Evolutionary conservation across 2,329 filamentous ascomycete genomes (phyloP), one percentile per base, ranked within the genome.

Genomic region (Colletotrichum sp.): DNA sequence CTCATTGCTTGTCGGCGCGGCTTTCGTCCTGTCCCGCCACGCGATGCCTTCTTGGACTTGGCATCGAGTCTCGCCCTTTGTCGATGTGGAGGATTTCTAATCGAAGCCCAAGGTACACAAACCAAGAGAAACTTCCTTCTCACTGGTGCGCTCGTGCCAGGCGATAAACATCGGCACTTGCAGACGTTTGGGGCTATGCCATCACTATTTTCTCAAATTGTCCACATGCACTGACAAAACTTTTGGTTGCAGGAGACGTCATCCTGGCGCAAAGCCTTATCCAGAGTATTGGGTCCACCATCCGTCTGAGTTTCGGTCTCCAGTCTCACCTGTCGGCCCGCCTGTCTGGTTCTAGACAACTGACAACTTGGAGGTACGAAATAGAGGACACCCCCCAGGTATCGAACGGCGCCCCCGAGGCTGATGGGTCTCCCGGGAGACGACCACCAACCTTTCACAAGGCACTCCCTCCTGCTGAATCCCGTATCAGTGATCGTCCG

Each of bases 1-100:
- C 75, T 69, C 66, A 69, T 67, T 44, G 21, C 60, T 63, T 65
- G 52, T 76, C 71, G 66, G 71, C 52, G 60, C 52, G 71, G 75
- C 60, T 16, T 71, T 62, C 5, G 24, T 24, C n/a, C 67, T 39
- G 36, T 62, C 64, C 73, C 70, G 70, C 57, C 39, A 8, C 36
- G 26, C 70, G 57, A 76, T 76, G 4, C 44, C 57, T n/a, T 57
- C 26, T 59, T 68, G 32, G 64, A 73, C 28, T 32, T 44, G 39
- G 69, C 24, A 24, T 12, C 21, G n/a, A 52, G 6, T 67, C 55
- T 49, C 28, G 32, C 24, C 49, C 57, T 59, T 26, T 65, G 64
- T 49, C 64, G 28, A 65, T 52, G 15, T 60, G 57, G 7, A 44
- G 63, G 21, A 49, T 65, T 65, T 60, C 59, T 52, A 52, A 49